A percentile compares a stretch with the other conserved stretches of the same genome.
phyloP scores from a whole-genome alignment of 1,284 basidiomycete species.

The Leccinum insolens region DNA sequence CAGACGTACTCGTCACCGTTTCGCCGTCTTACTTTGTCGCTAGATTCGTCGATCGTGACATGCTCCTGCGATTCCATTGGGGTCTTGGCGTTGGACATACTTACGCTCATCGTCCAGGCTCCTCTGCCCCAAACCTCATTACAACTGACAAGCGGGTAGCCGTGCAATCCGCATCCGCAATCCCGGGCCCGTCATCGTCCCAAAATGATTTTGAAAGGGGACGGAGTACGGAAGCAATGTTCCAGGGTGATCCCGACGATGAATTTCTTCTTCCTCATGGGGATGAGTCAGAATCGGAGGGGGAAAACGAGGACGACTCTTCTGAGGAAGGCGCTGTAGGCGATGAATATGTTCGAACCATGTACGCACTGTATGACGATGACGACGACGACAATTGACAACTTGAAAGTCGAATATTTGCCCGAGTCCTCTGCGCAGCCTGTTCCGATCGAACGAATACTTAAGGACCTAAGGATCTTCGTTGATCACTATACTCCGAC shows the following conservation, averaged over 20 bases:
- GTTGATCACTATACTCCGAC: no score
- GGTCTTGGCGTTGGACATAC: conserved; percentile 11
- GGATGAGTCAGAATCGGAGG: background rate
- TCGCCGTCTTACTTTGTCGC: background rate
- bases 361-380: background rate
- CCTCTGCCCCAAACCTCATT: background rate
- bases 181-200: background rate
- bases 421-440: no score
- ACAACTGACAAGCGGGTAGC: background rate
- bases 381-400: background rate
- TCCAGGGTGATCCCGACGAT: background rate
- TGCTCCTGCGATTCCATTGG: conserved; percentile 8
- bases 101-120: background rate
- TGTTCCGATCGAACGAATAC: no score
- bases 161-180: background rate
- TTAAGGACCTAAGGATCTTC: no score
- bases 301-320: background rate
- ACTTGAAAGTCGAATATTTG: no score
- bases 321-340: background rate
- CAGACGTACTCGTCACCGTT: background rate
- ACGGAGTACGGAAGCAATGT: background rate
- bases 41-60: conserved; percentile 17
- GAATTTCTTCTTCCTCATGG: background rate
- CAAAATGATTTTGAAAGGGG: background rate
- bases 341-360: background rate